Evolutionary conservation across 2,329 filamentous ascomycete species (phyloP), one percentile per base, ranked within the genome.

Genomic region (Aureobasidium uvarum): DNA sequence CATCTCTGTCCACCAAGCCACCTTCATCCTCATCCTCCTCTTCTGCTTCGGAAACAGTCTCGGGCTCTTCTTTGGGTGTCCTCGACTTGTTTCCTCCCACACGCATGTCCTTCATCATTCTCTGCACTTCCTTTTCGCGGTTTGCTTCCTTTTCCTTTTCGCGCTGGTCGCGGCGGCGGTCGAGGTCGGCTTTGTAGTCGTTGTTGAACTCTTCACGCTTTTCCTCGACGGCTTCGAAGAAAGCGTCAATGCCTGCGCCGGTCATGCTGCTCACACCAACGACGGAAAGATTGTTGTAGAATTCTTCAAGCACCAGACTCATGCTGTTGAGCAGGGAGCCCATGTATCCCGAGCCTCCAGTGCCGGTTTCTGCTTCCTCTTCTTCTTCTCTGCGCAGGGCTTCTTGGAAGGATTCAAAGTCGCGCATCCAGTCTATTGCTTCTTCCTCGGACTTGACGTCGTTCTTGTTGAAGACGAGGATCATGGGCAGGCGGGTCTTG

Each of bases 391-490:
- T 81, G 56, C 86, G 85, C 52, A 99, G 81, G 0, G 96, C 94
- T 18, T 86, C 86, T 75, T 98, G 95, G 79, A 99, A 99, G 0
- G 90, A 87, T 70, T 99, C 95, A 73, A 97, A 99, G 77, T 99
- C 94, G 6, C 93, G 96, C 95, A 99, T 99, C 95, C 96, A 99
- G 75, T 98, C 92, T 79, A 94, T 95, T 1, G 93, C 95, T 31
- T 86, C 85, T 0, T 92, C 91, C 74, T 96, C 91, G 72, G 96
- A 90, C 76, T 96, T 92, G 48, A 96, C 92, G 73, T 99, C 95
- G 0, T 93, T 97, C 81, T 99, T 99, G 83, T 99, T 99, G 83
- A 99, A 98, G 13, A 99, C 95, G 8, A 99, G 81, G 63, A 99
- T 96, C 95, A 99, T 99, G 28, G 95, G 95, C 0, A 99, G 83